phyloP scores from a whole-genome alignment of 306 rosid genomes.

The Prunus davidiana region DNA sequence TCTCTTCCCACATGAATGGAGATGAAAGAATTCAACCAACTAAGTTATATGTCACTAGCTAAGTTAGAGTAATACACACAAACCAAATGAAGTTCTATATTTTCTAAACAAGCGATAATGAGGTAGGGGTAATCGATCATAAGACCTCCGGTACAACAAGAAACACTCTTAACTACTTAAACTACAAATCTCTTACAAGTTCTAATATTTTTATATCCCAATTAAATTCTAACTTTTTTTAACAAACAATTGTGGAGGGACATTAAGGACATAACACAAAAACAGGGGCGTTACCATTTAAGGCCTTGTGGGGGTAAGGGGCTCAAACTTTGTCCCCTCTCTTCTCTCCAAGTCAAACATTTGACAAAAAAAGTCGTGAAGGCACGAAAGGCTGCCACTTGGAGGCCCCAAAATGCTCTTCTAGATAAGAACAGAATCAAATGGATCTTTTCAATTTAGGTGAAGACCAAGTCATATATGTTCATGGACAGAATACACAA shows the following conservation, averaged over 20 bases:
- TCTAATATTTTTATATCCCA: too few species aligned
- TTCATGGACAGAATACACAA: neutral
- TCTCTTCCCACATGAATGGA: accelerated
- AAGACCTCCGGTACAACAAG: accelerated
- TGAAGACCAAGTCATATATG: neutral
- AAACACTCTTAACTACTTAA: neutral
- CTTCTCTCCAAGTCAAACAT: conserved; percentile 38
- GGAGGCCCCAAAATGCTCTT: conserved; percentile 53
- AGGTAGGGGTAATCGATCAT: too few species aligned
- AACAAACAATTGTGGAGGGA: neutral
- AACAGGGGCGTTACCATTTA: neutral
- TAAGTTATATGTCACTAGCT: accelerated
- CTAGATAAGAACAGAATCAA: conserved; percentile 22
- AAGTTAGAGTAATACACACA: too few species aligned
- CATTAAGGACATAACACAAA: neutral
- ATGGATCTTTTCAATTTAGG: neutral
- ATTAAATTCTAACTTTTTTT: neutral
- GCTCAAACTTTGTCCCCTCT: conserved; percentile 24
- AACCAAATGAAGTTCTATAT: too few species aligned
- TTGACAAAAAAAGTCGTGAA: conserved; percentile 29
- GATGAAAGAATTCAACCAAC: too few species aligned
- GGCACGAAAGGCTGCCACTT: conserved; percentile 54
- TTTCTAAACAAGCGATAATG: too few species aligned
- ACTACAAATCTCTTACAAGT: neutral
- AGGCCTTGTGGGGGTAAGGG: neutral